These are phyloP conservation scores for Zygosaccharomyces lentus DNA, from an alignment of 805 yeast species.

Conservation along the genomic window DNA sequence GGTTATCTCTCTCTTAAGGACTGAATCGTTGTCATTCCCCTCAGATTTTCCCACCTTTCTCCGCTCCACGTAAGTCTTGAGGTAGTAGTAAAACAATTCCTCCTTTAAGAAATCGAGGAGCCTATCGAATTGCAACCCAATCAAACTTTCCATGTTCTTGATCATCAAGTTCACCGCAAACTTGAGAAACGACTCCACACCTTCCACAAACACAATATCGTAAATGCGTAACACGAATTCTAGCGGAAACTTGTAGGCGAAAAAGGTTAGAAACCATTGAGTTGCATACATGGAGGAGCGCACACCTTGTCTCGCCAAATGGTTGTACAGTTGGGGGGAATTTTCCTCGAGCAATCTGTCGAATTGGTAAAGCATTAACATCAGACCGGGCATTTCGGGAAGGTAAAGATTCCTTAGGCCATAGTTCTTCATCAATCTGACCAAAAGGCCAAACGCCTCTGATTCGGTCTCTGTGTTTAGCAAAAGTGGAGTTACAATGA, in stretches of 20 bases:
- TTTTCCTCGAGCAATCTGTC: slow-evolving; percentile 79
- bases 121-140: slow-evolving; percentile 67
- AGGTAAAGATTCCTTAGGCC: slow-evolving; percentile 71
- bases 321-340: slow-evolving; percentile 67
- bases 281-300: slow-evolving; percentile 94
- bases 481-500: slow-evolving; percentile 78
- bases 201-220: slow-evolving; percentile 87
- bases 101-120: slow-evolving; percentile 75
- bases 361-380: slow-evolving; percentile 79
- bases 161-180: slow-evolving; percentile 79
- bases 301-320: slow-evolving; percentile 80
- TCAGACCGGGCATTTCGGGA: slow-evolving; percentile 93
- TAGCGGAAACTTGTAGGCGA: slow-evolving; percentile 91
- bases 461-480: slow-evolving; percentile 64
- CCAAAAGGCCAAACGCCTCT: slow-evolving; percentile 80
- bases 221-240: slow-evolving; percentile 81
- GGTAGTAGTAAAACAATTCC: slow-evolving; percentile 66
- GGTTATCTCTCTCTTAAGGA: slow-evolving; percentile 16
- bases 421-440: slow-evolving; percentile 79
- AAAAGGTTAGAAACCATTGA: slow-evolving; percentile 94
- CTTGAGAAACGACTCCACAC: slow-evolving; percentile 78
- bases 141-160: slow-evolving; percentile 55
- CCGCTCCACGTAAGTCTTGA: slow-evolving; percentile 36
- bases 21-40: slow-evolving; percentile 30
- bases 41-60: slow-evolving; percentile 18